Conservation (phyloP, 352 stramenopile genomes). For the Phytopythium montanum region DNA sequence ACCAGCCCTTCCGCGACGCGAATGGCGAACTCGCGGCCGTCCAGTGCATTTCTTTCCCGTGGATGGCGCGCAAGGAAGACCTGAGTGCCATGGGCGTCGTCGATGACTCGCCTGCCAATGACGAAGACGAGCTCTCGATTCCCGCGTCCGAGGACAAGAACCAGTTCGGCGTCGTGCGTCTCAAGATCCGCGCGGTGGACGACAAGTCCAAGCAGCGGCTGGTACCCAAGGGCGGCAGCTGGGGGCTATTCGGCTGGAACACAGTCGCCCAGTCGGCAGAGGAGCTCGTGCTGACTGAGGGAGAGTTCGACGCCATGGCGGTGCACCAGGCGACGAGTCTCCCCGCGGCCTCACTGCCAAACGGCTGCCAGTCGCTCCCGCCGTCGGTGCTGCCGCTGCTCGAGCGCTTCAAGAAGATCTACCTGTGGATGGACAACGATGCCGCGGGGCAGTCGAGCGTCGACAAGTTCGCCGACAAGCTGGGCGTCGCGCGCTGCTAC, state of each 20-base stretch:
- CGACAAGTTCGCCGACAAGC: conserved; percentile 96
- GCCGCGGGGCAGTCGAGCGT: conserved; percentile 91
- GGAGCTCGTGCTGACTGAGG: conserved; percentile 96
- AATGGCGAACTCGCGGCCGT: conserved; percentile 43
- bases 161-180: conserved; percentile 69
- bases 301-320: conserved; percentile 96
- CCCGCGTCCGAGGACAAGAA: conserved; percentile 53
- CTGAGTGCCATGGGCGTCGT: conserved; percentile 82
- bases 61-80: conserved; percentile 89
- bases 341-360: conserved; percentile 94
- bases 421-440: conserved; percentile 99
- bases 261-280: conserved; percentile 86
- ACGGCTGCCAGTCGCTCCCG: conserved; percentile 95
- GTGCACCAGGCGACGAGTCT: conserved; percentile 95
- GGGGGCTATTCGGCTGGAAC: conserved; percentile 99
- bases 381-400: conserved; percentile 94
- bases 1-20: conserved; percentile 81
- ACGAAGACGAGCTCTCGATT: conserved; percentile 20
- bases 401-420: conserved; percentile 96
- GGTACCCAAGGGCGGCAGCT: conserved; percentile 91
- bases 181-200: conserved; percentile 83
- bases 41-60: conserved; percentile 95
- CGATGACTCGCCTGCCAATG: conserved; percentile 5
- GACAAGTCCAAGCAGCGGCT: conserved; percentile 88
- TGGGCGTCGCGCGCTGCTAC: conserved; percentile 90